These are phyloP conservation scores for Byssoonygena ceratinophila DNA, from an alignment of 2,329 filamentous ascomycete species.

Conservation along the genomic window DNA sequence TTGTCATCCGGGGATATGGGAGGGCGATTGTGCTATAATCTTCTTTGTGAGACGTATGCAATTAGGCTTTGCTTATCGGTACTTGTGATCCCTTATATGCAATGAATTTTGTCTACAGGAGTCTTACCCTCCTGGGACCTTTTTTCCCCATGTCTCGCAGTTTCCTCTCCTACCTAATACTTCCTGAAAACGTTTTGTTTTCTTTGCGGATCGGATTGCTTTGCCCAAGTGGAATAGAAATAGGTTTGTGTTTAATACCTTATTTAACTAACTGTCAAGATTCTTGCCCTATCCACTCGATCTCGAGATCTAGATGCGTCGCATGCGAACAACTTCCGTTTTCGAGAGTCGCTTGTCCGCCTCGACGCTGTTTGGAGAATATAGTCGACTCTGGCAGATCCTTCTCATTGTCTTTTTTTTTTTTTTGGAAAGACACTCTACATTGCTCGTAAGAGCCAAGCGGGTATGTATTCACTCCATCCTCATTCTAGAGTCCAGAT, in stretches of 20 bases:
- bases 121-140: slow-evolving; percentile 1
- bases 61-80: not conserved
- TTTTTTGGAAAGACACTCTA: not conserved
- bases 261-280: not conserved
- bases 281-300: too few species aligned
- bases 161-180: not conserved
- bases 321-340: not conserved
- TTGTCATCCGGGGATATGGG: not conserved
- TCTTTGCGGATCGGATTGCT: not conserved
- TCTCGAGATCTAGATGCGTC: not conserved
- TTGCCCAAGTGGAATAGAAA: not conserved
- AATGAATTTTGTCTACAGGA: slow-evolving; percentile 7
- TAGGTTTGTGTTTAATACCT: not conserved
- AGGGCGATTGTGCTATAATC: not conserved
- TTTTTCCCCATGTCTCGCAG: not conserved
- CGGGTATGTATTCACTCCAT: not conserved
- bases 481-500: too few species aligned
- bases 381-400: not conserved
- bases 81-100: slow-evolving; percentile 3
- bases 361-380: too few species aligned
- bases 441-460: not conserved
- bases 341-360: too few species aligned
- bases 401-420: not conserved
- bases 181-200: not conserved
- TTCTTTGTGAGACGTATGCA: not conserved